Evolutionary conservation across 1,139 yeast species (phyloP).

Genomic region (Candida labiduridarum): DNA sequence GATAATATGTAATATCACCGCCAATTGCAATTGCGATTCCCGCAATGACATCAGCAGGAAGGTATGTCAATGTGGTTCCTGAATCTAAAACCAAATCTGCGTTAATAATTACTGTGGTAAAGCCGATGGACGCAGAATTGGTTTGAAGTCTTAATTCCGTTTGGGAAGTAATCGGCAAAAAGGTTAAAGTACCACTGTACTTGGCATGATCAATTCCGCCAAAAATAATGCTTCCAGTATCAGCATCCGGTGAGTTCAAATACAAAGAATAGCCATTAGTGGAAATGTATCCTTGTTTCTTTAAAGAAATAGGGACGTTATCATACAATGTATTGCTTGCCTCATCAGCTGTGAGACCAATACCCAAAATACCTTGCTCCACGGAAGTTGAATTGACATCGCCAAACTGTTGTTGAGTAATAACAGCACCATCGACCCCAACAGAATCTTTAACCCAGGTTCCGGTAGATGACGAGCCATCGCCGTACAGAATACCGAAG

Average conservation of each 20-base stretch:
- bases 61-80: slow-evolving; percentile 32
- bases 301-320: slow-evolving; percentile 33
- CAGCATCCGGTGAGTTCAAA: slow-evolving; percentile 24
- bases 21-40: slow-evolving; percentile 25
- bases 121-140: slow-evolving; percentile 4
- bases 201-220: slow-evolving; percentile 34
- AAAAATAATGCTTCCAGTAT: slow-evolving; percentile 26
- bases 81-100: slow-evolving; percentile 20
- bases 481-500: slow-evolving; percentile 14
- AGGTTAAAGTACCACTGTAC: slow-evolving; percentile 23
- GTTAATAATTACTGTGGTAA: neutral
- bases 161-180: slow-evolving; percentile 7
- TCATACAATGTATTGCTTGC: slow-evolving; percentile 20
- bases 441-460: slow-evolving; percentile 55
- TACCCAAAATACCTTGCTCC: slow-evolving; percentile 22
- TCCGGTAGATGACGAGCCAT: slow-evolving; percentile 39
- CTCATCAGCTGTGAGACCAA: slow-evolving; percentile 19
- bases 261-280: slow-evolving; percentile 40
- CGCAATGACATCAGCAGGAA: slow-evolving; percentile 22
- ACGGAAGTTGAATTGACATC: slow-evolving; percentile 14
- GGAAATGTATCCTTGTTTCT: slow-evolving; percentile 47
- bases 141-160: slow-evolving; percentile 6
- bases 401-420: slow-evolving; percentile 19
- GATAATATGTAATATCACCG: slow-evolving; percentile 10
- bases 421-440: slow-evolving; percentile 14